A percentile compares a stretch with the other conserved stretches of the same genome.
Conservation (phyloP, 345 rosid genomes). For the Pelargonium nanum region DNA sequence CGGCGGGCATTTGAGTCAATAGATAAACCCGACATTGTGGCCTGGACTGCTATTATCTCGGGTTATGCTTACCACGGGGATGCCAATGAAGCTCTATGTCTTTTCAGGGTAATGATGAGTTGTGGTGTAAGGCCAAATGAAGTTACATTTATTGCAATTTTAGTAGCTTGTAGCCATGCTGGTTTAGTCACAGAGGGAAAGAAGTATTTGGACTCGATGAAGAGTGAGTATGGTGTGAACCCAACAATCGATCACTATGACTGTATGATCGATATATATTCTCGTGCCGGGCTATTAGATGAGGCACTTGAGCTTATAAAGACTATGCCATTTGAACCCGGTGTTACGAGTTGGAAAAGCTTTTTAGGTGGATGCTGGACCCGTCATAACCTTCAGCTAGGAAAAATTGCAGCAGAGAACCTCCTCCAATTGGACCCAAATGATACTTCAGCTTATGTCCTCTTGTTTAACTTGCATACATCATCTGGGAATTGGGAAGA, state of each 20-base stretch:
- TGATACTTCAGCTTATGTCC: conserved; percentile 56
- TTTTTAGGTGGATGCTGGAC: conserved; percentile 70
- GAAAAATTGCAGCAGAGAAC: conserved; percentile 49
- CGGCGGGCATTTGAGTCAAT: conserved; percentile 43
- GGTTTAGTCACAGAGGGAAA: conserved; percentile 47
- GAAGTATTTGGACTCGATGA: conserved; percentile 40
- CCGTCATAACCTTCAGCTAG: conserved; percentile 49
- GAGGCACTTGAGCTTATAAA: conserved; percentile 44
- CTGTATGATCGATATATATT: conserved; percentile 54
- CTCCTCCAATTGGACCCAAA: conserved; percentile 45
- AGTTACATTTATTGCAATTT: conserved; percentile 54
- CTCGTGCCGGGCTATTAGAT: conserved; percentile 50
- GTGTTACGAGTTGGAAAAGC: conserved; percentile 72
- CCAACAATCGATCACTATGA: conserved; percentile 63
- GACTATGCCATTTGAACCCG: conserved; percentile 49
- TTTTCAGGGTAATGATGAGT: conserved; percentile 43
- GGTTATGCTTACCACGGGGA: conserved; percentile 65
- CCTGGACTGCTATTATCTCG: conserved; percentile 66
- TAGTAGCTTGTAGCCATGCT: conserved; percentile 72
- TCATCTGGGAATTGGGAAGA: conserved; percentile 53
- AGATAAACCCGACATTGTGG: conserved; percentile 50
- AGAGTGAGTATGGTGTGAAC: conserved; percentile 28
- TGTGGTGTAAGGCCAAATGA: conserved; percentile 45
- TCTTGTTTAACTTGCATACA: conserved; percentile 52
- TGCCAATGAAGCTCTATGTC: conserved; percentile 49